These are phyloP conservation scores for Backusella luteola DNA, from an alignment of 192 early-diverging fungal species.

Conservation along the genomic window DNA sequence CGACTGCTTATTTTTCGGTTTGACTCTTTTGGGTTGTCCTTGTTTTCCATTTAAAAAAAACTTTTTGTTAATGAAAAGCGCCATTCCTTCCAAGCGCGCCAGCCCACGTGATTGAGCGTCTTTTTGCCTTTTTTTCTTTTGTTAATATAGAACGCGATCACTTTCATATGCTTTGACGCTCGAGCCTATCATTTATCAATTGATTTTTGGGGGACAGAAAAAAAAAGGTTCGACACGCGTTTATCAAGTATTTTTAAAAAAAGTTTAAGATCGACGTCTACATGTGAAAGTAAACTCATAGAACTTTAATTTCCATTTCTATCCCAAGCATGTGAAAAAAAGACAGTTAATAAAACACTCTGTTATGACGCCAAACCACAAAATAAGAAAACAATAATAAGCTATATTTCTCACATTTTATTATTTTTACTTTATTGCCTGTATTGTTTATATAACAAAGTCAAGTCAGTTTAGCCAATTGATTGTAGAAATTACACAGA, in stretches of 20 bases:
- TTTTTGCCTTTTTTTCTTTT: neutral
- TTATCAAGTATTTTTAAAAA: too few species aligned
- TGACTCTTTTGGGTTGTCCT: neutral
- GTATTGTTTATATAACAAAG: neutral
- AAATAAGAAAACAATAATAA: neutral
- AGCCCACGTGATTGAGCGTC: neutral
- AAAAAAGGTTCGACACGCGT: neutral
- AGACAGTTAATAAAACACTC: neutral
- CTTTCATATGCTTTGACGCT: conserved; percentile 1
- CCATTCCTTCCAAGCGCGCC: neutral
- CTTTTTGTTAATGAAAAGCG: neutral
- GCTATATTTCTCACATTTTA: neutral
- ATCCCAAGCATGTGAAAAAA: neutral
- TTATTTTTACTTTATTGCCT: neutral
- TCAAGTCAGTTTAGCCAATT: neutral
- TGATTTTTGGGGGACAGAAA: neutral
- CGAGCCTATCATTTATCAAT: neutral
- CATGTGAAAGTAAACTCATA: neutral
- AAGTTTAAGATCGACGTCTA: conserved; percentile 1
- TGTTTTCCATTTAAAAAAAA: neutral
- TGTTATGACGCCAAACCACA: neutral
- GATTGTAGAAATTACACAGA: conserved; percentile 2
- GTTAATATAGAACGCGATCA: neutral
- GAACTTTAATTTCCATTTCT: conserved; percentile 3
- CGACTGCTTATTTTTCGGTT: neutral